These are phyloP conservation scores for Penicillium rolfsii DNA, from an alignment of 2,329 filamentous ascomycete species.

Conservation along the genomic window DNA sequence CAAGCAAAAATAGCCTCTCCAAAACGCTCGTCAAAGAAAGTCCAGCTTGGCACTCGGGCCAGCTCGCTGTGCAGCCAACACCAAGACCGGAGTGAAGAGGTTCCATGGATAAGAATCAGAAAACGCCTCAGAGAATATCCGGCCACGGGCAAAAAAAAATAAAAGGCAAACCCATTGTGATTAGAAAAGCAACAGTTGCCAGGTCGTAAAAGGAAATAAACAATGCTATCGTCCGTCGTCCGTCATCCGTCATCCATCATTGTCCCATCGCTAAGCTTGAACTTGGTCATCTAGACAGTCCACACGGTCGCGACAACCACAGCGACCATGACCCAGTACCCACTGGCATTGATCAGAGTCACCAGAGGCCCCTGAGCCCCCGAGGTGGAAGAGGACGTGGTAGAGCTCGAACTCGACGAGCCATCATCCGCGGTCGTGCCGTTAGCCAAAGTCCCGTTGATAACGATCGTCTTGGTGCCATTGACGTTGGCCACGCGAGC, in stretches of 20 bases:
- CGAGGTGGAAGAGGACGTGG: constrained; percentile 13
- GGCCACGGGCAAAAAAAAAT: background rate
- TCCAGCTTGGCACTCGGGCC: background rate
- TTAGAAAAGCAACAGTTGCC: background rate
- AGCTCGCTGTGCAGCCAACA: background rate
- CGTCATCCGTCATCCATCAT: background rate
- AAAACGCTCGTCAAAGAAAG: constrained; percentile 1
- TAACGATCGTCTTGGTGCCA: constrained; percentile 49
- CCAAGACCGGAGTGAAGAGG: background rate
- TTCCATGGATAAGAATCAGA: background rate
- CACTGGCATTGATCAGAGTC: constrained; percentile 37
- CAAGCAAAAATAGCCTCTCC: background rate
- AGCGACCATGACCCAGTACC: constrained; percentile 48
- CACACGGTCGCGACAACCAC: constrained; percentile 42
- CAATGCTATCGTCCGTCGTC: constrained; percentile 1
- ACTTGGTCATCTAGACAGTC: constrained; percentile 25
- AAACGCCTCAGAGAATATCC: background rate
- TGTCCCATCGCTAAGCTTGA: background rate
- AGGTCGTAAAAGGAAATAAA: constrained; percentile 4
- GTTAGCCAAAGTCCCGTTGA: constrained; percentile 53
- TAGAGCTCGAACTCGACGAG: background rate
- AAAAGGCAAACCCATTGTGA: background rate
- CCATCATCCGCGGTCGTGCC: constrained; percentile 47
- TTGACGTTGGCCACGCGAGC: constrained; percentile 47
- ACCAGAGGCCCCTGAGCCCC: constrained; percentile 25